phyloP scores from a whole-genome alignment of 1,284 basidiomycete genomes.

The Fomitopsis pinicola region DNA sequence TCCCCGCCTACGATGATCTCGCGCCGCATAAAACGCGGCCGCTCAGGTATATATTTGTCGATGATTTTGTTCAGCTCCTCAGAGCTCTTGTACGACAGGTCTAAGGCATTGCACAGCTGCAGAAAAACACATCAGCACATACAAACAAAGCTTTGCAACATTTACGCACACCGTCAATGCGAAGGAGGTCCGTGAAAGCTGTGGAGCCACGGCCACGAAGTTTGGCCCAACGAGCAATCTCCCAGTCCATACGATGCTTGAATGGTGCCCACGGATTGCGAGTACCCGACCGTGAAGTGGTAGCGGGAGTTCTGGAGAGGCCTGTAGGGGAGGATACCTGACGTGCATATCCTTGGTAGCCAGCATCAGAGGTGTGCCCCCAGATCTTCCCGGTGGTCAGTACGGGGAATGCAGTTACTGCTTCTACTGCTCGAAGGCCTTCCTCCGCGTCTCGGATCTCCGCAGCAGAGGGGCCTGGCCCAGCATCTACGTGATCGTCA shows the following conservation, averaged over 20 bases:
- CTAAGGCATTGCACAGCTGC: not conserved
- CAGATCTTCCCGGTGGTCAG: no score
- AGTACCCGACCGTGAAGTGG: no score
- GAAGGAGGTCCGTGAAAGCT: constrained; percentile 14
- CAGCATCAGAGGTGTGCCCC: no score
- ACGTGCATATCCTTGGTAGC: no score
- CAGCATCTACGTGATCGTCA: no score
- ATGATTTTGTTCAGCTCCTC: not conserved
- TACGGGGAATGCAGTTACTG: no score
- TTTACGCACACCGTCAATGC: constrained; percentile 14
- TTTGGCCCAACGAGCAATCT: constrained; percentile 19
- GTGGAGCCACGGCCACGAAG: constrained; percentile 16
- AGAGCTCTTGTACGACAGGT: not conserved
- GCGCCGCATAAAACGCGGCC: not conserved
- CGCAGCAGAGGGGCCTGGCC: no score
- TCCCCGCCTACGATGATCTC: not conserved
- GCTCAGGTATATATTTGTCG: not conserved
- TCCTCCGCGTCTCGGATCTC: no score
- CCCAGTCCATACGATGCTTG: constrained; percentile 15
- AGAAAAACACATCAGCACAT: not conserved
- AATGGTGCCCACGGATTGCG: constrained; percentile 16
- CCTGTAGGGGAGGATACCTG: no score
- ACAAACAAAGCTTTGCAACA: no score
- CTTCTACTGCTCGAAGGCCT: no score
- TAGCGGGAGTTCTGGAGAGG: no score